Conservation (phyloP, 192 early-diverging fungal genomes). For the Coemansia sp. region DNA sequence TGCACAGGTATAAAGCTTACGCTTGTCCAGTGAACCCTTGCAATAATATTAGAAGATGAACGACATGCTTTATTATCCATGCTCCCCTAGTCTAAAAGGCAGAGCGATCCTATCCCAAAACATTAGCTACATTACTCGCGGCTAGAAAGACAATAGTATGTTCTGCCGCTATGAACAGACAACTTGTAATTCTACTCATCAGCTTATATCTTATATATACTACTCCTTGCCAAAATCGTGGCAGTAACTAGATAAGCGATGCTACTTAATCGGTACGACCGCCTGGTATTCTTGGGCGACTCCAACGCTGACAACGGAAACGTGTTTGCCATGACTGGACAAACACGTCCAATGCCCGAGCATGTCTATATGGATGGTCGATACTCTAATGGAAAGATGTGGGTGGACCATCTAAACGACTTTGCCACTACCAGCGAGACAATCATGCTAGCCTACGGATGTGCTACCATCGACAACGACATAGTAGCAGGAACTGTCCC, state of each 20-base stretch:
- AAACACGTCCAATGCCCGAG: constrained; percentile 25
- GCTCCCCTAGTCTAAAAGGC: neutral
- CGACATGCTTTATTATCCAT: neutral
- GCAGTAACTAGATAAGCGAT: neutral
- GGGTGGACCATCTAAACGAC: constrained; percentile 38
- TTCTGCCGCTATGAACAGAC: neutral
- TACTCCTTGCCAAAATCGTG: neutral
- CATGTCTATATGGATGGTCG: constrained; percentile 42
- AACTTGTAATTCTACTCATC: neutral
- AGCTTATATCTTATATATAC: neutral
- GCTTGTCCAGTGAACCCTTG: neutral
- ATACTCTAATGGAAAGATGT: constrained; percentile 42
- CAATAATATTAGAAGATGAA: neutral
- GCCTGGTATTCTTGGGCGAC: constrained; percentile 48
- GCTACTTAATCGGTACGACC: constrained; percentile 25
- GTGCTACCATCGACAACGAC: constrained; percentile 47
- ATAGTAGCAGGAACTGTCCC: constrained; percentile 41
- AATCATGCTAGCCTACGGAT: constrained; percentile 42
- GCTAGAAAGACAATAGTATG: neutral
- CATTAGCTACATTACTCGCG: neutral
- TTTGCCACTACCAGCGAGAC: constrained; percentile 1
- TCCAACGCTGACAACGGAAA: constrained; percentile 53
- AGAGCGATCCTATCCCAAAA: constrained; percentile 4
- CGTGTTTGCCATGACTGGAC: constrained; percentile 33
- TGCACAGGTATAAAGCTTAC: neutral